Evolutionary conservation across 2,329 filamentous ascomycete species (phyloP), one percentile per base, ranked within the genome.

Genomic region (Colletotrichum aenigma): DNA sequence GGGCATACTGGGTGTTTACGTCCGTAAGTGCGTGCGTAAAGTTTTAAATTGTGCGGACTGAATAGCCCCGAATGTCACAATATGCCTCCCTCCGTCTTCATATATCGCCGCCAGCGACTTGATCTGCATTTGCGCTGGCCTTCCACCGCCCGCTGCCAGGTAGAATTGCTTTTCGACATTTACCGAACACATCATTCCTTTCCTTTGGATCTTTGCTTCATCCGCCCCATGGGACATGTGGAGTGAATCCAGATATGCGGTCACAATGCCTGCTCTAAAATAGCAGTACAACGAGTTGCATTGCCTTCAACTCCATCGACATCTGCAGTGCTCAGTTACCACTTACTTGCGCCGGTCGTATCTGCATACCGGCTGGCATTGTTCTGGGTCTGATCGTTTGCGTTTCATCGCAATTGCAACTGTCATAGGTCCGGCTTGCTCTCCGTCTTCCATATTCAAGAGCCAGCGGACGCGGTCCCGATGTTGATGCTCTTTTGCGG

Each of bases 21-120:
- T 67, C 62, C 70, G 73, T 62, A 75, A 55, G n/a, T 32, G 34
- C 43, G 70, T 62, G 55, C 43, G 62, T 58, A 56, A 38, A 13
- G n/a, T 24, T 32, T 32, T 16, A 64, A 48, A 4, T 52, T n/a
- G 24, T 56, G 62, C 58, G 34, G 43, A 69, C 21, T 38, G 61
- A 66, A 69, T 65, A 65, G 74, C 74, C 58, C 64, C 73, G 64
- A 58, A 61, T 32, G 26, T 58, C 43, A 68, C 56, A 24, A 65
- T 21, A 18, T 32, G 15, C 38, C 36, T 15, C 36, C 36, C 28
- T 34, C 48, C 65, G 30, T 21, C 43, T 56, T 30, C 32, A 28
- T 18, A 34, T 26, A 48, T 48, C 28, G 43, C 43, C 48, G 38
- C 48, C 65, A 67, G 28, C 48, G 28, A 55, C 26, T 66, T 43